Evolutionary conservation across 2,329 filamentous ascomycete species (phyloP), one percentile per base, ranked within the genome.

Genomic region (Scedosporium dehoogii): DNA sequence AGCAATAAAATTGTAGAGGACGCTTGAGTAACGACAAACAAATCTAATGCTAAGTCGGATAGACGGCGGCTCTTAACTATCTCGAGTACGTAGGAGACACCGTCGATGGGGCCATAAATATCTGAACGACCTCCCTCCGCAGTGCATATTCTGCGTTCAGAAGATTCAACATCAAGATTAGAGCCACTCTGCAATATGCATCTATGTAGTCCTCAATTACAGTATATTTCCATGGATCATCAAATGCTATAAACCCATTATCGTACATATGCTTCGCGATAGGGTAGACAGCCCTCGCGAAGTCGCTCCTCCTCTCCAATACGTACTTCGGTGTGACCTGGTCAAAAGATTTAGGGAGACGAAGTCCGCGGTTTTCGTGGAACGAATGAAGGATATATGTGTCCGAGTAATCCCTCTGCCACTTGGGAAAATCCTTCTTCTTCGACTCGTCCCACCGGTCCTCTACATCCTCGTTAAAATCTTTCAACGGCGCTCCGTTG

Each of bases 301-400:
- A 70, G 38, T 69, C 70, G 38, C 69, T 70, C 58, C 58, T 58
- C 46, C 66, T 62, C 44, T 66, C 65, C 18, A 67, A 44, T 6
- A 70, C 66, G 55, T 66, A 69, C 0, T 62, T 60, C 7, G 68
- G 67, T 4, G 67, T 64, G 16, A 69, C 38, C n/a, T 53, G 21
- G 4, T 14, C 21, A 21, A 53, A 53, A 21, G n/a, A n/a, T 18
- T 53, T n/a, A 2, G 48, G 48, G 7, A 18, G 48, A 25, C n/a
- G 21, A 12, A 53, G 48, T 4, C 21, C 21, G 4, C 48, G 16
- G 6, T 53, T 53, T 23, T 53, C 48, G 4, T 21, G 48, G n/a
- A n/a, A 53, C 5, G 48, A 27, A 21, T 53, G 48, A 25, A 53
- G 48, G 16, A 53, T 53, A 18, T 25, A 53, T n/a, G 48, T 53